Percentiles rank a stretch among this genome's conserved stretches.
These are phyloP conservation scores for Penicillium tannophilum DNA, from an alignment of 495 filamentous ascomycete species.

Conservation along the genomic window DNA sequence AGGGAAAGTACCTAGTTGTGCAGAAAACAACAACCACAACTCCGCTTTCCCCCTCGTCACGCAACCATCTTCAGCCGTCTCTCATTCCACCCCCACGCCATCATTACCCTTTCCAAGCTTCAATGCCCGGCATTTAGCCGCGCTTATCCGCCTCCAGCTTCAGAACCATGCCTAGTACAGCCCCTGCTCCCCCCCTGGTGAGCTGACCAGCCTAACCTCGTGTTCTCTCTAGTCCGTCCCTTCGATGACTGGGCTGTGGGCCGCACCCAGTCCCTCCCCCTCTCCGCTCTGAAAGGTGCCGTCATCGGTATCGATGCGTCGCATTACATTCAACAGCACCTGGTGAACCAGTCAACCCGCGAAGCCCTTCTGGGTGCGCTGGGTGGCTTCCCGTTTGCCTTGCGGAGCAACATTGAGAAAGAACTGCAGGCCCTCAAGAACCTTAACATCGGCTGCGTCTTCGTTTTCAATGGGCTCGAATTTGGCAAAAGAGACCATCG, in stretches of 20 bases:
- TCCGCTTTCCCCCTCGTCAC: conserved; percentile 27
- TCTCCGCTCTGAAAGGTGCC: conserved; percentile 68
- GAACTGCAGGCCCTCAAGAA: conserved; percentile 69
- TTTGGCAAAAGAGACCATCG: conserved; percentile 69
- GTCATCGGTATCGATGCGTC: conserved; percentile 86
- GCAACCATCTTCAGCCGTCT: conserved; percentile 16
- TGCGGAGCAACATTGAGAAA: conserved; percentile 67
- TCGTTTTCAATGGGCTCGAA: conserved; percentile 87
- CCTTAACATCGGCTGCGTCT: conserved; percentile 67
- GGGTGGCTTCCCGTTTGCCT: conserved; percentile 82
- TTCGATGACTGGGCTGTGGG: conserved; percentile 60
- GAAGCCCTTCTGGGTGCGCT: conserved; percentile 90
- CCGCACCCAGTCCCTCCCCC: conserved; percentile 55
- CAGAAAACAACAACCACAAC: conserved; percentile 4
- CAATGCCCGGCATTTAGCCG: conserved; percentile 38
- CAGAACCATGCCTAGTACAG: conserved; percentile 47
- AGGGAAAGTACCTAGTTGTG: neutral
- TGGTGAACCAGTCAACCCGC: conserved; percentile 64
- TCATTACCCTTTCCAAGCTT: conserved; percentile 19
- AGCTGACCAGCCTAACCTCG: conserved; percentile 15
- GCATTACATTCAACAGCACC: conserved; percentile 78
- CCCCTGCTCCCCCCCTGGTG: neutral
- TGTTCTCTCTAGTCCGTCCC: conserved; percentile 50
- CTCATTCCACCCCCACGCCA: conserved; percentile 10
- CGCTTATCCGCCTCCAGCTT: conserved; percentile 34